Evolutionary conservation across 2,329 filamentous ascomycete species (phyloP).

Genomic region (Fusarium sp.): DNA sequence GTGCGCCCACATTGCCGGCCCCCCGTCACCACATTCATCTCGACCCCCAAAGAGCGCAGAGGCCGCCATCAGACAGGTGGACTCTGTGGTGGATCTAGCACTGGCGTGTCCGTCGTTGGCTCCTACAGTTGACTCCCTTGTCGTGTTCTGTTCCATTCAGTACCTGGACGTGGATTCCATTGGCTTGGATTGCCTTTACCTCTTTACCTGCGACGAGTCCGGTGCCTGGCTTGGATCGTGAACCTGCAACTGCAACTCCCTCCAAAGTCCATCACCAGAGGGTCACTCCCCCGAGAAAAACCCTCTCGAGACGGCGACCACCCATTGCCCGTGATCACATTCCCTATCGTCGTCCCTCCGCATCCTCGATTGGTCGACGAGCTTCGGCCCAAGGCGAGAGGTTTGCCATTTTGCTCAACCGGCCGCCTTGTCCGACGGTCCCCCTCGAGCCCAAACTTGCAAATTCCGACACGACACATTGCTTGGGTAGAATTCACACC

Average conservation of each 20-base stretch:
- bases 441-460: conserved; percentile 35
- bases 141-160: conserved; percentile 21
- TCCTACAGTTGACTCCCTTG: conserved; percentile 26
- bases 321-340: conserved; percentile 31
- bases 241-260: conserved; percentile 43
- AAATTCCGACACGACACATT: conserved; percentile 34
- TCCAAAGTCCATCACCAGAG: conserved; percentile 35
- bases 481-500: conserved; percentile 28
- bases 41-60: conserved; percentile 32
- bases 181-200: conserved; percentile 25
- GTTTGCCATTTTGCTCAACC: conserved; percentile 29
- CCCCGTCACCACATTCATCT: conserved; percentile 20
- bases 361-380: conserved; percentile 26
- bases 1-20: conserved; percentile 27
- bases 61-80: conserved; percentile 39
- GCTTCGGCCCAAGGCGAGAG: conserved; percentile 24
- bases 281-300: conserved; percentile 20
- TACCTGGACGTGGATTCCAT: conserved; percentile 25
- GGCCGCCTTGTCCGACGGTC: conserved; percentile 23
- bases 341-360: conserved; percentile 14
- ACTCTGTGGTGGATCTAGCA: conserved; percentile 38
- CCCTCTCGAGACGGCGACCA: conserved; percentile 32
- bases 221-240: conserved; percentile 40
- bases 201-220: conserved; percentile 35
- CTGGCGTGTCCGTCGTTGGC: conserved; percentile 35